Conservation (phyloP, 306 rosid genomes). For the Cyamopsis tetragonoloba region DNA sequence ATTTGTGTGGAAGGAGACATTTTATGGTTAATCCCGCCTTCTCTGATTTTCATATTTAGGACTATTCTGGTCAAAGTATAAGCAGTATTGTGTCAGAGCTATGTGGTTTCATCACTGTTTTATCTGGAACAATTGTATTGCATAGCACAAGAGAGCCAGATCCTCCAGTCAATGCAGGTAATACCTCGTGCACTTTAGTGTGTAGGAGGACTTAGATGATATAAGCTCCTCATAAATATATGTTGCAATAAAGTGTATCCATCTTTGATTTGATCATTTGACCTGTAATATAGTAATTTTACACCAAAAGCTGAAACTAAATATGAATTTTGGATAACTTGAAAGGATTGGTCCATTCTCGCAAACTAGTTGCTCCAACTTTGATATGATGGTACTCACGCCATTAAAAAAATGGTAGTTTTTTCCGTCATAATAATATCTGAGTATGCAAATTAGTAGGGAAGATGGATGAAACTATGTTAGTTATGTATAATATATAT, state of each 20-base stretch:
- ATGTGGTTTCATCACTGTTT: slow-evolving; percentile 80
- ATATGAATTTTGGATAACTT: not conserved
- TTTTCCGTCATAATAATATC: not conserved
- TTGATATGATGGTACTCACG: not conserved
- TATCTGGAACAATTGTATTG: slow-evolving; percentile 81
- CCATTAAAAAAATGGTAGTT: not conserved
- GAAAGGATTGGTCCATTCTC: not conserved
- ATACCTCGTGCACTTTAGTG: slow-evolving; percentile 22
- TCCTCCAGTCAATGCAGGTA: slow-evolving; percentile 58
- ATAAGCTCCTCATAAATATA: not conserved
- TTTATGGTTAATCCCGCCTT: slow-evolving; percentile 25
- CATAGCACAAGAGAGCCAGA: slow-evolving; percentile 73
- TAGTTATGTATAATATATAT: not conserved
- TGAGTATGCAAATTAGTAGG: not conserved
- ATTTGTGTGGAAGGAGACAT: slow-evolving; percentile 5
- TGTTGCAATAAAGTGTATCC: not conserved
- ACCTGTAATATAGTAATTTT: not conserved
- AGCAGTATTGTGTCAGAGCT: slow-evolving; percentile 78
- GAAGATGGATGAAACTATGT: not conserved
- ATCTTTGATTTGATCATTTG: not conserved
- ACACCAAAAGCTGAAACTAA: not conserved
- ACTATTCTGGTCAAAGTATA: slow-evolving; percentile 86
- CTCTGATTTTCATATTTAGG: slow-evolving; percentile 38
- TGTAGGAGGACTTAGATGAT: slow-evolving; percentile 12
- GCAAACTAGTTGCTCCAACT: not conserved